Evolutionary conservation across 2,329 filamentous ascomycete species (phyloP).

Genomic region (Coniochaeta prunicola): DNA sequence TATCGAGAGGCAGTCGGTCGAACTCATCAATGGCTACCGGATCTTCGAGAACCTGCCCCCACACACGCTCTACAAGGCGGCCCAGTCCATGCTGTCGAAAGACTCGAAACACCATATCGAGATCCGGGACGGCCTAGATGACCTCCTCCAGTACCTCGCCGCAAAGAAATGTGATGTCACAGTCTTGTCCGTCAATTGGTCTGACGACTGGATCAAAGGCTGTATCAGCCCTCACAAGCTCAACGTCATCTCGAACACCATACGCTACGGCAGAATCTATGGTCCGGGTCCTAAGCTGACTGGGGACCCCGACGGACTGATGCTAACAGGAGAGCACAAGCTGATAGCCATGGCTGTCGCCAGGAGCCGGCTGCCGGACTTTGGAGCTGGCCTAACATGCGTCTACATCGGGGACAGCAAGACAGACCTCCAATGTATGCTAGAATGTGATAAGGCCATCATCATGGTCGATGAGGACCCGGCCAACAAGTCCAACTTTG

Average conservation of each 20-base stretch:
- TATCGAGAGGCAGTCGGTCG: not conserved
- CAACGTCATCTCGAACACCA: slow-evolving; percentile 20
- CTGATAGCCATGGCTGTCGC: slow-evolving; percentile 29
- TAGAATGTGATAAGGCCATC: slow-evolving; percentile 31
- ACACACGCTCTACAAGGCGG: not conserved
- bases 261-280: slow-evolving; percentile 31
- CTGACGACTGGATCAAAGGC: not conserved
- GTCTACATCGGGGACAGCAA: slow-evolving; percentile 53
- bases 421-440: slow-evolving; percentile 48
- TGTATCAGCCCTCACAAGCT: not conserved
- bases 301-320: not conserved
- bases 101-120: not conserved
- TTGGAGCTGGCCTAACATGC: slow-evolving; percentile 9
- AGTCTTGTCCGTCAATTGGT: slow-evolving; percentile 1
- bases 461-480: slow-evolving; percentile 33
- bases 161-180: not conserved
- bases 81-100: not conserved
- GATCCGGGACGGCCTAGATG: not conserved
- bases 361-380: slow-evolving; percentile 8
- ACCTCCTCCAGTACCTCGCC: not conserved
- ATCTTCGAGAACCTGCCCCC: not conserved
- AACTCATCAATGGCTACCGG: not conserved
- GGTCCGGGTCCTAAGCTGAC: not conserved
- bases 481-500: slow-evolving; percentile 9
- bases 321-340: slow-evolving; percentile 27